Percentiles rank a stretch among this genome's conserved stretches.
Evolutionary conservation across 148 eudicot species (phyloP).

Genomic region (Fagopyrum homotropicum): DNA sequence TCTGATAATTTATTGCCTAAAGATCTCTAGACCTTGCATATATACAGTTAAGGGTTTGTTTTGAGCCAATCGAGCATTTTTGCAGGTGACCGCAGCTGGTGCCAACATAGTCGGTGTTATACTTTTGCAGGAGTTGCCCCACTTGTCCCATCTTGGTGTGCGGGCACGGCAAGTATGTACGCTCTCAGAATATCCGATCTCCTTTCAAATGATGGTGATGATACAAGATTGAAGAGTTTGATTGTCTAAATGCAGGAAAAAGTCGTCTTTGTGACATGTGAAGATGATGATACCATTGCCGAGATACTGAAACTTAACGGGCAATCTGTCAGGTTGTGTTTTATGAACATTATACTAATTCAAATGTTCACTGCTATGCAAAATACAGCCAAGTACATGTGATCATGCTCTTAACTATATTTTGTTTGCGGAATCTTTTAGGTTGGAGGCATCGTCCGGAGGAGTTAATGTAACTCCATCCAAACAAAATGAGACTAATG

Average conservation of each 20-base stretch:
- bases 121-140: slow-evolving; percentile 96
- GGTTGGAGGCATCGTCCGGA: slow-evolving; percentile 70
- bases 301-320: slow-evolving; percentile 47
- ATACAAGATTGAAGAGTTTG: background rate
- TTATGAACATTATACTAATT: background rate
- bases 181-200: background rate
- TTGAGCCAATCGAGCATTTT: slow-evolving; percentile 4
- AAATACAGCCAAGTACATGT: background rate
- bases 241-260: slow-evolving; percentile 63
- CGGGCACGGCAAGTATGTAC: slow-evolving; percentile 85
- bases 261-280: slow-evolving; percentile 94
- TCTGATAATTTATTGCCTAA: background rate
- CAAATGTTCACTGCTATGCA: background rate
- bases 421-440: slow-evolving; percentile 20
- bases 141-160: slow-evolving; percentile 98
- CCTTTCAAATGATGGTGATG: background rate
- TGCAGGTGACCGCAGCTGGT: slow-evolving; percentile 95
- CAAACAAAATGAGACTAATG: slow-evolving; percentile 21
- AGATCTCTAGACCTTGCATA: background rate
- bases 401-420: background rate
- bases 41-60: background rate
- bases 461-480: slow-evolving; percentile 52
- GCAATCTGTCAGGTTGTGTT: slow-evolving; percentile 63
- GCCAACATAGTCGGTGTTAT: slow-evolving; percentile 67
- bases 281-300: slow-evolving; percentile 66